Evolutionary conservation across 2,329 filamentous ascomycete species (phyloP), one percentile per base, ranked within the genome.

Genomic region (Onygena corvina): DNA sequence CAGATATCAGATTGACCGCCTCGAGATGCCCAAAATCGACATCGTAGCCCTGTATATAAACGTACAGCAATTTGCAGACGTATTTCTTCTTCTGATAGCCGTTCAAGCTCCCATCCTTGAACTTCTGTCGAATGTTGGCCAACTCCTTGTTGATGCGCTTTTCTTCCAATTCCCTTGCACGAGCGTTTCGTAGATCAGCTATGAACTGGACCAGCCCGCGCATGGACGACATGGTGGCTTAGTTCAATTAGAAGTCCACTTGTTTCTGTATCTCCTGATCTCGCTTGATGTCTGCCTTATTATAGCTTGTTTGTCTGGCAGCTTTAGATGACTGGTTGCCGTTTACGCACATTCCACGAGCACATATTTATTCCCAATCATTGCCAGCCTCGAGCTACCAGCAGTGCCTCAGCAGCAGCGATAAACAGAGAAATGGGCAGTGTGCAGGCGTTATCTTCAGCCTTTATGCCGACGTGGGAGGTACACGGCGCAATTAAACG

Each of bases 1-100:
- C 88, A 23, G 90, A 95, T 59, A 98, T 93, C 61, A 98, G 79
- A 64, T 96, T 96, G 64, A 98, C 90, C 29, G 93, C 93, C 71
- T 98, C 92, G 58, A 98, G 80, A 65, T 98, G 92, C 50, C 92
- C 92, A 67, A 98, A 98, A 67, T 96, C 93, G 69, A 98, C 90
- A 66, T 98, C 90, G 84, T 92, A 98, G 45, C 92, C 92, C 56
- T 98, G 79, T 53, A 98, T 98, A 68, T 98, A 98, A 61, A 98
- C 96, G 68, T 98, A 98, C 54, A 98, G 76, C 58, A 98, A 80
- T 81, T 98, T 98, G 86, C 92, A 98, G 58, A 98, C 92, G 66
- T 98, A 98, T 84, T 98, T 98, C 78, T 98, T 98, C 76, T 93
- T 95, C 74, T 95, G 88, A 65, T 98, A 98, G 57, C 92, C 93